phyloP scores from a whole-genome alignment of 805 yeast genomes.

The Pichia kluyveri region DNA sequence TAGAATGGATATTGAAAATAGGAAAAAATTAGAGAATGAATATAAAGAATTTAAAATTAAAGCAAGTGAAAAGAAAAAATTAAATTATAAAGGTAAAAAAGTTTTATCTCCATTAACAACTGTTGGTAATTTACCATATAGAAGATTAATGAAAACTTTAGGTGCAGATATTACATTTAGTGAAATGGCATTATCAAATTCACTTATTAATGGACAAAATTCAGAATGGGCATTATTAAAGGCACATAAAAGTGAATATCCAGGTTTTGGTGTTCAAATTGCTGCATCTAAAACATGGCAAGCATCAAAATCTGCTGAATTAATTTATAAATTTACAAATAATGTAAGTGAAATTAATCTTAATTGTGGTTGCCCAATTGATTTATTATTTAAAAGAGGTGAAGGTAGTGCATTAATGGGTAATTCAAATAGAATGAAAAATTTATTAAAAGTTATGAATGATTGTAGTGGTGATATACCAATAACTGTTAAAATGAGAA shows the following conservation, averaged over 20 bases:
- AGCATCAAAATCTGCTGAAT: conserved; percentile 87
- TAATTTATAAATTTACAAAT: conserved; percentile 47
- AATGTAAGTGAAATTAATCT: conserved; percentile 67
- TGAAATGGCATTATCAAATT: conserved; percentile 89
- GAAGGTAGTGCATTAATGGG: conserved; percentile 93
- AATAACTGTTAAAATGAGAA: conserved; percentile 83
- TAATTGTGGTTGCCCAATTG: conserved; percentile 97
- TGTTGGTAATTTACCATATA: conserved; percentile 92
- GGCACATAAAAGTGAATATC: conserved; percentile 73
- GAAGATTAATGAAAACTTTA: conserved; percentile 80
- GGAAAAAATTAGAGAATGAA: conserved; percentile 32
- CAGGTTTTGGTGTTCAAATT: conserved; percentile 89
- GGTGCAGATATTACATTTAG: conserved; percentile 92
- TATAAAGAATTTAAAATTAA: conserved; percentile 72
- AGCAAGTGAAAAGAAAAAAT: conserved; percentile 70
- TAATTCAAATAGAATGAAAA: conserved; percentile 69
- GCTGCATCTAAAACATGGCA: conserved; percentile 92
- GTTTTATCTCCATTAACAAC: conserved; percentile 95
- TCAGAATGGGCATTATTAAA: conserved; percentile 97
- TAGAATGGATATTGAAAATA: conserved; percentile 21
- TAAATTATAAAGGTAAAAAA: conserved; percentile 64
- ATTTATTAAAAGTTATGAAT: conserved; percentile 83
- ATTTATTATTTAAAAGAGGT: conserved; percentile 85
- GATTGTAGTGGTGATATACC: conserved; percentile 86
- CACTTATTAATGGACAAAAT: conserved; percentile 81